These are phyloP conservation scores for Diaporthe citri DNA, from an alignment of 2,329 filamentous ascomycete genomes.

Conservation along the genomic window DNA sequence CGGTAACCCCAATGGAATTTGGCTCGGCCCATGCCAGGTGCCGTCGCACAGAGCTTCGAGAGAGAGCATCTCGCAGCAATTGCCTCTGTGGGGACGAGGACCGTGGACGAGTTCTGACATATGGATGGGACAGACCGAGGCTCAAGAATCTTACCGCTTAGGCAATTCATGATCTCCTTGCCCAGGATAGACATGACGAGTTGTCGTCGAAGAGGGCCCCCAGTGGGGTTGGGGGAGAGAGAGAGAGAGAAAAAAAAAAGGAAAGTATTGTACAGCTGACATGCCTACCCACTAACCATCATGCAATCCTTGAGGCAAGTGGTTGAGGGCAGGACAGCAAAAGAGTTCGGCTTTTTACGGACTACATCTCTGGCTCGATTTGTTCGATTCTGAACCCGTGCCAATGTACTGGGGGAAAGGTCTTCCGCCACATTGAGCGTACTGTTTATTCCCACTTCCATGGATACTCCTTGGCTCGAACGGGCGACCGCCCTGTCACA, in stretches of 20 bases:
- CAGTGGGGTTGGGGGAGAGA: background rate
- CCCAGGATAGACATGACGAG: background rate
- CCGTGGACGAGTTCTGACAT: background rate
- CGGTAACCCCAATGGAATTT: background rate
- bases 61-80: background rate
- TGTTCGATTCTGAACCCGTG: background rate
- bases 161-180: background rate
- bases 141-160: background rate
- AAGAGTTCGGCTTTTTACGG: background rate
- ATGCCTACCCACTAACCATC: background rate
- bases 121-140: background rate
- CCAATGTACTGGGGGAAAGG: background rate
- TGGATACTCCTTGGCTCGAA: background rate
- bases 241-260: background rate
- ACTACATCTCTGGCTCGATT: conserved; percentile 6
- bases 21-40: background rate
- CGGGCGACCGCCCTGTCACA: conserved; percentile 2
- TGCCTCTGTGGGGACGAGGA: background rate
- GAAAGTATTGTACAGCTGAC: background rate
- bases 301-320: background rate
- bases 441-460: conserved; percentile 6
- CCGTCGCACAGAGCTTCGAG: background rate
- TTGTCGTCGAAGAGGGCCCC: too few species aligned
- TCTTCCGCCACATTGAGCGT: conserved; percentile 1
- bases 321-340: background rate